phyloP scores from a whole-genome alignment of 139 green algal species.

The Prasinococcaceae sp. region DNA sequence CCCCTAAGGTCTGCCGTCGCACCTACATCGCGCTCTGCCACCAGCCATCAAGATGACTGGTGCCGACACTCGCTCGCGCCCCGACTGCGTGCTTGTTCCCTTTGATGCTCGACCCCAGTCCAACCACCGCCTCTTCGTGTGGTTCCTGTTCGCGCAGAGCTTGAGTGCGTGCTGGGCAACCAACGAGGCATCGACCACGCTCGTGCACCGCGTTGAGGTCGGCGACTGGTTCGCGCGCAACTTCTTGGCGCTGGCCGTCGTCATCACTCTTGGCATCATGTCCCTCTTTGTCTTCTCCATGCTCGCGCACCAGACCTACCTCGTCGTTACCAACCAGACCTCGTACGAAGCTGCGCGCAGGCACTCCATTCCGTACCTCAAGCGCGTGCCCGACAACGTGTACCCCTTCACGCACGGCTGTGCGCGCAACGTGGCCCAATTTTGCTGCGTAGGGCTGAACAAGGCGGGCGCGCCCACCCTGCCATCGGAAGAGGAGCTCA shows the following conservation, averaged over 20 bases:
- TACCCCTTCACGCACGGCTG: too few species aligned
- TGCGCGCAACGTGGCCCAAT: too few species aligned
- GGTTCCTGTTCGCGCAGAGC: not conserved
- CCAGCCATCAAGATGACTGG: conserved; percentile 24
- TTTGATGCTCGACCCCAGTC: not conserved
- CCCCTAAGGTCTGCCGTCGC: too few species aligned
- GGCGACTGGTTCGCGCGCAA: not conserved
- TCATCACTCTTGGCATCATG: not conserved
- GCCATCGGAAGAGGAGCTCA: too few species aligned
- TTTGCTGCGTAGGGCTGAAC: too few species aligned
- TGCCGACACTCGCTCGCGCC: conserved; percentile 2
- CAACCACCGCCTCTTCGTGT: conserved; percentile 26
- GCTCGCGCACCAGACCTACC: conserved; percentile 2
- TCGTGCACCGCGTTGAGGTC: not conserved
- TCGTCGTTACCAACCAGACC: conserved; percentile 6
- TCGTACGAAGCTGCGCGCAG: too few species aligned
- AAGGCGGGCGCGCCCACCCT: too few species aligned
- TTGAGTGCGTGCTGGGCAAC: not conserved
- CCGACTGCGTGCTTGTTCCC: not conserved
- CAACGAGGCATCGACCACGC: not conserved
- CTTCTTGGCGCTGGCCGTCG: not conserved
- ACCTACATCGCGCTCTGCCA: too few species aligned
- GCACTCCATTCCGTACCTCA: too few species aligned
- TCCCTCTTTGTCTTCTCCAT: conserved; percentile 3
- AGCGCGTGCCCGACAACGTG: too few species aligned